A percentile compares a stretch with the other conserved stretches of the same genome.
Evolutionary conservation across 148 eudicot genomes (phyloP).

Genomic region (Camellia japonica): DNA sequence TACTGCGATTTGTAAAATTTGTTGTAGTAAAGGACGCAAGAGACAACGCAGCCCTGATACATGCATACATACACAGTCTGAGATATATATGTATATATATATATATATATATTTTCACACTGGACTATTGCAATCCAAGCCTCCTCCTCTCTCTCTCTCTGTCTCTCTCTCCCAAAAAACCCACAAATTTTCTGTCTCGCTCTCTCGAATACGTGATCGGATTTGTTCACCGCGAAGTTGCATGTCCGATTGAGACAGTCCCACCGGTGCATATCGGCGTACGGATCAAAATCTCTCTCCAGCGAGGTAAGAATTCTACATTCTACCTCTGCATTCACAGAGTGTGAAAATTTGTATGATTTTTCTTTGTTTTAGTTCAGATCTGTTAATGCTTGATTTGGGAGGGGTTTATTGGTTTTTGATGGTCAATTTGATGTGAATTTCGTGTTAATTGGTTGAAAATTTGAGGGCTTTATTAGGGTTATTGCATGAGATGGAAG

Average conservation of each 20-base stretch:
- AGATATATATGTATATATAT: too few relatives aligned
- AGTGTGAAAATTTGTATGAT: constrained; percentile 13
- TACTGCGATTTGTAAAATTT: too few relatives aligned
- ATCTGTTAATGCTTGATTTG: constrained; percentile 30
- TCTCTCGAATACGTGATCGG: not conserved
- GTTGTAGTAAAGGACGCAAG: too few relatives aligned
- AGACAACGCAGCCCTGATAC: not conserved
- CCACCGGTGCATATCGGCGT: not conserved
- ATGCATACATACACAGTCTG: not conserved
- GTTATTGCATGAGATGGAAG: constrained; percentile 58
- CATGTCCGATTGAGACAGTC: not conserved
- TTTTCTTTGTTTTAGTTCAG: constrained; percentile 26
- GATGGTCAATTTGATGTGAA: constrained; percentile 12
- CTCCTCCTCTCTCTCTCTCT: not conserved
- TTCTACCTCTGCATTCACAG: not conserved
- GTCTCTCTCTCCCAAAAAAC: not conserved
- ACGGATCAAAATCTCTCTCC: not conserved
- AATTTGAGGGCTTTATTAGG: constrained; percentile 10
- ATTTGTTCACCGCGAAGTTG: constrained; percentile 8
- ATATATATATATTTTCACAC: too few relatives aligned
- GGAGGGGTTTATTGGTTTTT: not conserved
- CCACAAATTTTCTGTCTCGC: not conserved
- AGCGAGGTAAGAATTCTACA: constrained; percentile 25
- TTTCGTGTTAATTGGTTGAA: constrained; percentile 22
- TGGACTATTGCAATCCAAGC: not conserved